Base-by-base conservation (phyloP, 2,329 filamentous ascomycete genomes). In the Colletotrichum kahawae region DNA sequence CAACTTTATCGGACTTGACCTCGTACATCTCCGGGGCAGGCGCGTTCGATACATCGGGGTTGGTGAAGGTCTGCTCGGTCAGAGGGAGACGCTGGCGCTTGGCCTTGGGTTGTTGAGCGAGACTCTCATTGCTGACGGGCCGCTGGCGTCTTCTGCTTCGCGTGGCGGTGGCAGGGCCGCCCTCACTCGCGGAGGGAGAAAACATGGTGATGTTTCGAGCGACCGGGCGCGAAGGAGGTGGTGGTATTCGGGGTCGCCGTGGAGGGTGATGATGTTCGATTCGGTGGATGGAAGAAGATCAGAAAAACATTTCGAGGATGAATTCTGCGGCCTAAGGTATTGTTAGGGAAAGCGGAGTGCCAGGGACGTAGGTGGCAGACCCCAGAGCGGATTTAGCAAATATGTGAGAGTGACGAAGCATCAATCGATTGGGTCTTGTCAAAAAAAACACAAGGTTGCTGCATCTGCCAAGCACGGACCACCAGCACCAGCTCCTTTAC, bases 71-170 rank as follows among this genome's bases (percentile, higher is more conserved):
- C 79, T 91, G 87, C 75, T 92, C 90, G 69, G 87, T 88, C 78
- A 92, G 81, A 34, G 89, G 89, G 67, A 91, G 83, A 77, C 92
- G 88, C 80, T 90, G 90, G 77, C 92, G 89, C 85, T 93, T 93
- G 14, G 91, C 88, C 82, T 92, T 93, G 33, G 92, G 92, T 79
- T 90, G 89, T 77, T 90, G 87, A 64, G 84, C 83, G 67, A 90
- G 82, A 80, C 84, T 87, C 74, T 93, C 91, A 71, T 88, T 86
- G 79, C 88, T 91, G 79, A 85, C 82, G 66, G 91, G 91, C 73
- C 92, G 89, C 82, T 91, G 91, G 72, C 92, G 89, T 76, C 92
- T 89, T 74, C 92, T 90, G 79, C 90, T 91, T 77, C 91, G 88
- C 69, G 90, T 91, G 67, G 89, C 88, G 77, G 87, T 90, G 79